Evolutionary conservation across 2,329 filamentous ascomycete genomes (phyloP), one percentile per base, ranked within the genome.

Genomic region (Penicillium sp.): DNA sequence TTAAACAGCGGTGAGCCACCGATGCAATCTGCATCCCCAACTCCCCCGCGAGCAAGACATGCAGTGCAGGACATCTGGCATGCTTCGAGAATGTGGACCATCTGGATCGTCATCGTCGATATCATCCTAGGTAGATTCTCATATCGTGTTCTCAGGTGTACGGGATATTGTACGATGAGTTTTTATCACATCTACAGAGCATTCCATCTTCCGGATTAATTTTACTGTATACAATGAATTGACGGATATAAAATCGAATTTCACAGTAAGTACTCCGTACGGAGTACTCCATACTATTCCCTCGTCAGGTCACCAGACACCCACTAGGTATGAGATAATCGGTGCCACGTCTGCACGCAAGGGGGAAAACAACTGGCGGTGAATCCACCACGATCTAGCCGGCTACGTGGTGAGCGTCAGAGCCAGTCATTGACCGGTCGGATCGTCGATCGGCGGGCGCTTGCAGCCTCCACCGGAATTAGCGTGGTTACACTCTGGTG

Each of bases 371-470:
- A 54, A 54, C 45, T 53, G 47, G 50, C 50, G 49, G 51, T 54
- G 51, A 54, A 49, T 51, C 48, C 44, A 47, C 41, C 40, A 47
- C 48, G 42, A 51, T 45, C 45, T 51, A 47, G 45, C 41, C 20
- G 33, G 43, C 46, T 54, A 54, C 51, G 51, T 54, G 51, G 51
- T 52, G 39, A 20, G 20, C 36, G 18, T 43, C 41, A 30, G 39
- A 39, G 45, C 51, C 51, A 54, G 47, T 54, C 51, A 48, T 50
- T 47, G 35, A 43, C 44, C 45, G 31, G 49, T 47, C 45, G 47
- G 51, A 52, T 50, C 49, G 48, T 47, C 50, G 47, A 54, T 54
- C 51, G 51, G 49, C 47, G 47, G 47, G 40, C 51, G 38, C 32
- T 47, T 48, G 47, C 42, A 38, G 41, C 34, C 25, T 11, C 13